These are phyloP conservation scores for Penicillium taxi DNA, from an alignment of 495 filamentous ascomycete genomes.

Conservation along the genomic window DNA sequence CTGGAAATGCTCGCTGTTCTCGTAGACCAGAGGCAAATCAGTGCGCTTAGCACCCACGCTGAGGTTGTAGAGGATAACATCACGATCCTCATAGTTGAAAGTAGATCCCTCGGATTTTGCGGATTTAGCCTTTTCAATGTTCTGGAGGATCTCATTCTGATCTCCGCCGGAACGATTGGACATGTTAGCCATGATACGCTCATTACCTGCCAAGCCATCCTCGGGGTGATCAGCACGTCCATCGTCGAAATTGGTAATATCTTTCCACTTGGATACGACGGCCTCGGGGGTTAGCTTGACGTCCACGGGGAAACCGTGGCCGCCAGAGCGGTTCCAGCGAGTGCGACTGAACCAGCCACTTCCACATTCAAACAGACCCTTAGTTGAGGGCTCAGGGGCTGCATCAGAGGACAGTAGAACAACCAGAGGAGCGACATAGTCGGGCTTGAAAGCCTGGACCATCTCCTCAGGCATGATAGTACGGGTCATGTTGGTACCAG, in stretches of 20 bases:
- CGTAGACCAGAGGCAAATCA: slow-evolving; percentile 79
- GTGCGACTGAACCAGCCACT: slow-evolving; percentile 90
- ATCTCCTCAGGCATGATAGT: slow-evolving; percentile 96
- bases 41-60: slow-evolving; percentile 90
- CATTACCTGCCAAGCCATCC: slow-evolving; percentile 64
- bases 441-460: slow-evolving; percentile 98
- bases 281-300: slow-evolving; percentile 80
- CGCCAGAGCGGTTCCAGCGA: slow-evolving; percentile 89
- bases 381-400: slow-evolving; percentile 72
- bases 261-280: slow-evolving; percentile 66
- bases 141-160: slow-evolving; percentile 48
- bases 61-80: slow-evolving; percentile 92
- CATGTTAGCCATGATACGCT: slow-evolving; percentile 90
- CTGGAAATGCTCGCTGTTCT: slow-evolving; percentile 86
- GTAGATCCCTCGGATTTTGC: slow-evolving; percentile 63
- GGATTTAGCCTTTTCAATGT: slow-evolving; percentile 72
- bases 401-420: slow-evolving; percentile 84
- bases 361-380: slow-evolving; percentile 90
- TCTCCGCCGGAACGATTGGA: slow-evolving; percentile 54
- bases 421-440: slow-evolving; percentile 93
- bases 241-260: slow-evolving; percentile 82
- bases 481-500: slow-evolving; percentile 90
- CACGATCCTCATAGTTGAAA: slow-evolving; percentile 75
- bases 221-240: slow-evolving; percentile 84
- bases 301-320: slow-evolving; percentile 88